Evolutionary conservation across 495 filamentous ascomycete species (phyloP), one percentile per base, ranked within the genome.

Genomic region (Daldinia vernicosa): DNA sequence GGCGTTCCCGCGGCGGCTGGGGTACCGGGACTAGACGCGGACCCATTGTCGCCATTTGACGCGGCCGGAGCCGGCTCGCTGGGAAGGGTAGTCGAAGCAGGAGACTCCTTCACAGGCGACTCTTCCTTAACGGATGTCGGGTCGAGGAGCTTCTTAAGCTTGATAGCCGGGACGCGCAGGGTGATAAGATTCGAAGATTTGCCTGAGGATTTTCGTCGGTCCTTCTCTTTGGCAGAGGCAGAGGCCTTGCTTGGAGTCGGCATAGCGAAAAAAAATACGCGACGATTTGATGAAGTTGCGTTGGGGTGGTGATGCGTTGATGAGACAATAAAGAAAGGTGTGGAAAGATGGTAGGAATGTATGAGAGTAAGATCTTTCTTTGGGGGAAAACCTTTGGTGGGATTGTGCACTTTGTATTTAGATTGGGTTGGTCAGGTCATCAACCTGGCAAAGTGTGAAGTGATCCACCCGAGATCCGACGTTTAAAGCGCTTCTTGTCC

Each of bases 11-110:
- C 67, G 33, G 81, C 70, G 12, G 79, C 80, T 6, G 83, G 83
- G 4, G 84, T 84, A 30, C 79, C 78, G 7, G 83, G 79, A 54
- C 74, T 82, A 55, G 84, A 85, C 59, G 83, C 78, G 39, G 83
- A 84, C 51, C 79, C 80, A 75, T 83, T 85, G 61, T 84, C 84
- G 26, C 76, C 75, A 69, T 76, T 79, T 28, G 80, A 76, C 57
- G 52, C 51, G 47, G 62, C 63, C 4, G 60, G 67, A 8, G 69
- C 62, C 19, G 40, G 53, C n/a, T 77, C 75, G 45, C 50, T 72
- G 6, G 65, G 62, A 39, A 66, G 32, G 24, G 59, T 60, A 9
- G 67, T 67, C 37, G 72, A 71, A 58, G 70, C 40, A 1, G 73
- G 63, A 27, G 76, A 78, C 15, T 76, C 76, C 50, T 77, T 79